Percentiles rank a stretch among this genome's conserved stretches.
Evolutionary conservation across 2,329 filamentous ascomycete genomes (phyloP).

Genomic region (Trichoderma arundinaceum): DNA sequence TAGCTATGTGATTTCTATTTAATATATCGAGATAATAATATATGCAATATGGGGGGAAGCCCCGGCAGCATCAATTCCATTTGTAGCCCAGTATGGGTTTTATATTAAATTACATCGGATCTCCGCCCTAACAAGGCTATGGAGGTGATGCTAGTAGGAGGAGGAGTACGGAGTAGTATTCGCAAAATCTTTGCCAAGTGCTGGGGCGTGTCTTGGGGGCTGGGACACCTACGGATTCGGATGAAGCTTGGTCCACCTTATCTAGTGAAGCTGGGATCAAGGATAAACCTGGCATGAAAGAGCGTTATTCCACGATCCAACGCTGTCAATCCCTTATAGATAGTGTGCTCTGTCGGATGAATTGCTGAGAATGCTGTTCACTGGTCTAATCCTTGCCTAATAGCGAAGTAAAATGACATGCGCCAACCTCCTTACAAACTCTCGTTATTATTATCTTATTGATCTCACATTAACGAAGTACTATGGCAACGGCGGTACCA

Average conservation of each 20-base stretch:
- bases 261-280: conserved; percentile 20
- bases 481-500: conserved; percentile 3
- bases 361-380: not conserved
- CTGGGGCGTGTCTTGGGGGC: not conserved
- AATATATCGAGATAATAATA: too few relatives aligned
- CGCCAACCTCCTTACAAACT: not conserved
- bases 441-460: not conserved
- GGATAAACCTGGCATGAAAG: conserved; percentile 1
- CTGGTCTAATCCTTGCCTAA: not conserved
- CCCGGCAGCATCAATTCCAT: not conserved
- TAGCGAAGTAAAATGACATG: not conserved
- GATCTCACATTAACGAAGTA: not conserved
- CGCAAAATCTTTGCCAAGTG: not conserved
- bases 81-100: not conserved
- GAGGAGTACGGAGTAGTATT: too few relatives aligned
- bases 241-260: conserved; percentile 10
- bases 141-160: too few relatives aligned
- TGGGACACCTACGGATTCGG: not conserved
- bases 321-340: not conserved
- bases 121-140: not conserved
- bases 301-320: not conserved
- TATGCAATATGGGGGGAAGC: too few relatives aligned
- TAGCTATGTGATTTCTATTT: too few relatives aligned
- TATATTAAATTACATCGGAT: not conserved
- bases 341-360: conserved; percentile 5